Evolutionary conservation across 164 flowering plant species (phyloP).

Genomic region (Santalum album): DNA sequence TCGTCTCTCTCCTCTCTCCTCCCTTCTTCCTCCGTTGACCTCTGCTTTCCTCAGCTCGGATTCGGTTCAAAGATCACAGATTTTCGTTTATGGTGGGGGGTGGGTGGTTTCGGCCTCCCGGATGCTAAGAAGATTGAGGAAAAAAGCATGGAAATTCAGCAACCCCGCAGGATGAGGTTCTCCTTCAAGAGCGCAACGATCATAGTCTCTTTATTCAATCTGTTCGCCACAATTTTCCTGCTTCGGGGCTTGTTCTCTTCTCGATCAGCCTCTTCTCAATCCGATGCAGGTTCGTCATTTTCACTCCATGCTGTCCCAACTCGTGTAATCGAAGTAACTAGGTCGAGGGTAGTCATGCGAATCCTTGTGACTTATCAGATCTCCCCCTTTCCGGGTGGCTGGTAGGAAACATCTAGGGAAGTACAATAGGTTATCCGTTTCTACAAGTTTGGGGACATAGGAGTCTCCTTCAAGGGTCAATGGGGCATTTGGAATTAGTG

Average conservation of each 20-base stretch:
- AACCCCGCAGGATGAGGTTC: constrained; percentile 39
- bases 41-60: not conserved
- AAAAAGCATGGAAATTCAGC: constrained; percentile 37
- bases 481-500: too few relatives aligned
- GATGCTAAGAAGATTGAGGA: not conserved
- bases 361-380: too few relatives aligned
- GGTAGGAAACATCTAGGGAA: too few relatives aligned
- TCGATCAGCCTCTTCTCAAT: constrained; percentile 16
- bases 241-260: constrained; percentile 50
- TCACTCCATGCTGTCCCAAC: too few relatives aligned
- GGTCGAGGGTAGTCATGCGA: too few relatives aligned
- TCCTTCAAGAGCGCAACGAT: constrained; percentile 73
- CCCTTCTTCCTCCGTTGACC: not conserved
- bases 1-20: too few relatives aligned
- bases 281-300: constrained; percentile 25
- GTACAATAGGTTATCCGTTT: too few relatives aligned
- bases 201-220: constrained; percentile 48
- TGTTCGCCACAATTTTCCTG: constrained; percentile 45
- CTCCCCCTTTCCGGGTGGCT: too few relatives aligned
- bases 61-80: not conserved
- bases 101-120: too few relatives aligned
- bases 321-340: too few relatives aligned
- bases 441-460: too few relatives aligned
- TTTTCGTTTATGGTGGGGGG: not conserved
- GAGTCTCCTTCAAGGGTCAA: too few relatives aligned